Evolutionary conservation across 2,329 filamentous ascomycete genomes (phyloP).

Genomic region (Lanzia echinophila): DNA sequence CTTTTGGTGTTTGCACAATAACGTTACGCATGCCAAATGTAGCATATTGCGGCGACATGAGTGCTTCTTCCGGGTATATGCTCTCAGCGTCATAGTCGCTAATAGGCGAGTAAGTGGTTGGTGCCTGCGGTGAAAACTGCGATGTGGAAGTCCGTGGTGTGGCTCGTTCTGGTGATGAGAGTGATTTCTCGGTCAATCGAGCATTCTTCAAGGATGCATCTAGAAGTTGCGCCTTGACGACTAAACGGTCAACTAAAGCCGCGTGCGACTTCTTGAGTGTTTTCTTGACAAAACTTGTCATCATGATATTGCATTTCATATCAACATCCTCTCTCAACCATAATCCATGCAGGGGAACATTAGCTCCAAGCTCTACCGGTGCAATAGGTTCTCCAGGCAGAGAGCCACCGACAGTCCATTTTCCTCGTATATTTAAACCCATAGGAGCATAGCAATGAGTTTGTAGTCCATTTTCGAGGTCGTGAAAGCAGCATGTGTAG

Average conservation of each 20-base stretch:
- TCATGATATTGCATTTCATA: constrained; percentile 71
- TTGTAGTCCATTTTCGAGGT: constrained; percentile 65
- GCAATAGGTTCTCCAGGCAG: constrained; percentile 63
- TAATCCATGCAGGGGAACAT: constrained; percentile 59
- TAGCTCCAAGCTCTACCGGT: constrained; percentile 58
- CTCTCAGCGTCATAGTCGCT: constrained; percentile 11
- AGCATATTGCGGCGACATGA: neutral
- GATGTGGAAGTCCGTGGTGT: neutral
- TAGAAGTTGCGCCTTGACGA: constrained; percentile 41
- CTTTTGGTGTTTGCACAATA: neutral
- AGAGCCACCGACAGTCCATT: constrained; percentile 70
- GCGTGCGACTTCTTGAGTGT: constrained; percentile 72
- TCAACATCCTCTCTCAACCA: constrained; percentile 84
- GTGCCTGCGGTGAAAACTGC: neutral
- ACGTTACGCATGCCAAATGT: neutral
- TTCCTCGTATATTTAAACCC: constrained; percentile 70
- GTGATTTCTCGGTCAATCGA: constrained; percentile 30
- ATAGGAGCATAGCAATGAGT: constrained; percentile 81
- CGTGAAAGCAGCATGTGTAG: constrained; percentile 76
- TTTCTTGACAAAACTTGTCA: constrained; percentile 72
- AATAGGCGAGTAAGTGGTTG: constrained; percentile 4
- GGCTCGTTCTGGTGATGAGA: neutral
- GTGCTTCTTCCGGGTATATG: neutral
- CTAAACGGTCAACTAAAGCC: constrained; percentile 59
- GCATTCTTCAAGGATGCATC: constrained; percentile 17